Evolutionary conservation across 768 basidiomycete species (phyloP).

Genomic region (Termitomyces sp.): DNA sequence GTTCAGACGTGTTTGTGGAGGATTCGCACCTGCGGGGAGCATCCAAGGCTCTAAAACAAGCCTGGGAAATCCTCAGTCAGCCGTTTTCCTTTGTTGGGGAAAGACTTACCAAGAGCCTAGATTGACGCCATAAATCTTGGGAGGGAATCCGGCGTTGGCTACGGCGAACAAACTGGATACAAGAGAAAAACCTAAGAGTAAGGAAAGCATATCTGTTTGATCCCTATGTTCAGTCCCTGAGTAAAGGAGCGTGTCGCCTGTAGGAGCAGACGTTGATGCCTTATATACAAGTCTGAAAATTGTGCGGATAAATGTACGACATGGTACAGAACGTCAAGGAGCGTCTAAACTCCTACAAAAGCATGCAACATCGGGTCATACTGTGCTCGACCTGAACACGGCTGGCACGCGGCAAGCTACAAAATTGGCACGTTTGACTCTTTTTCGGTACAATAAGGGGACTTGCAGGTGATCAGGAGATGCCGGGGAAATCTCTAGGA

Average conservation of each 20-base stretch:
- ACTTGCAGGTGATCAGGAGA: background rate
- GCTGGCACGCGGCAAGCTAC: background rate
- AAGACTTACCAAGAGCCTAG: conserved; percentile 37
- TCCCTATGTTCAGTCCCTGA: background rate
- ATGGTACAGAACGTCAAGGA: background rate
- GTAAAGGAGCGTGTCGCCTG: conserved; percentile 3
- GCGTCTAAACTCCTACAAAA: background rate
- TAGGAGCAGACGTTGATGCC: background rate
- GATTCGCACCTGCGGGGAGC: conserved; percentile 55
- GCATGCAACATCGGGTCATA: conserved; percentile 12
- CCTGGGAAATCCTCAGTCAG: conserved; percentile 35
- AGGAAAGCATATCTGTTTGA: conserved; percentile 6
- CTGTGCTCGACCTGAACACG: background rate
- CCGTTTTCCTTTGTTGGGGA: background rate
- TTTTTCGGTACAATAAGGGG: background rate
- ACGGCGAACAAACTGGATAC: conserved; percentile 5
- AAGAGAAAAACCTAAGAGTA: conserved; percentile 7
- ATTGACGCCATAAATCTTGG: conserved; percentile 23
- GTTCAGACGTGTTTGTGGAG: background rate
- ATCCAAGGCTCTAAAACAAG: conserved; percentile 81
- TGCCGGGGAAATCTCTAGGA: background rate
- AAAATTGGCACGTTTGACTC: background rate
- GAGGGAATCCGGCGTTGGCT: conserved; percentile 19
- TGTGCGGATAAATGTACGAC: background rate
- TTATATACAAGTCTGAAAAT: background rate